Evolutionary conservation across 805 yeast species (phyloP).

Genomic region (Starmerella ratchasimensis): DNA sequence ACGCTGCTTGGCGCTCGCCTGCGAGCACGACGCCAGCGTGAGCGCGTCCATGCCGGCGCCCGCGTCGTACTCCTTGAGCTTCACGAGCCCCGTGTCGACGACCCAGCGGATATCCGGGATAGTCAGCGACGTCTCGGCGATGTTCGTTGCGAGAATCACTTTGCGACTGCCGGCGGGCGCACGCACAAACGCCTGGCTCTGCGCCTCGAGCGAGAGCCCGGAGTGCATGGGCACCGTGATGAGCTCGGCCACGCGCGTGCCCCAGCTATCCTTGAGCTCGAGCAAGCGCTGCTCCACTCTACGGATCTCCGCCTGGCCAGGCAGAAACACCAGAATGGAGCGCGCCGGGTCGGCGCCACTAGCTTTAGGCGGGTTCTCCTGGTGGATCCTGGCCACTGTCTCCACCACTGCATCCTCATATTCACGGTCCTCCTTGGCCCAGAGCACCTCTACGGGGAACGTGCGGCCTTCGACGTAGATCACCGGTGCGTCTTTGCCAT

Average conservation of each 20-base stretch:
- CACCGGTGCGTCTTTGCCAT: conserved; percentile 69
- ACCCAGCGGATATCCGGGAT: conserved; percentile 88
- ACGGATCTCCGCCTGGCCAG: conserved; percentile 95
- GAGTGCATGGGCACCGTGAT: conserved; percentile 81
- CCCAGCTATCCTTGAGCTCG: conserved; percentile 42
- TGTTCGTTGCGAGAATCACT: conserved; percentile 87
- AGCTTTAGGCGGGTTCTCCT: too few relatives aligned
- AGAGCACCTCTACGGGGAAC: conserved; percentile 59
- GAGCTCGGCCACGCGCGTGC: conserved; percentile 48
- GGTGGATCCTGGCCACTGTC: conserved; percentile 18
- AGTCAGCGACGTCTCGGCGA: conserved; percentile 94
- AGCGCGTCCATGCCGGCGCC: conserved; percentile 84
- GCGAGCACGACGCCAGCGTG: conserved; percentile 71
- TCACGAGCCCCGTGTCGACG: conserved; percentile 89
- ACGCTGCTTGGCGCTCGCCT: conserved; percentile 91
- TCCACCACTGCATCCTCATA: conserved; percentile 6
- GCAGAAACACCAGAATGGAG: conserved; percentile 72
- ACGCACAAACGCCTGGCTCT: conserved; percentile 75
- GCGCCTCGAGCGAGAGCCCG: conserved; percentile 81
- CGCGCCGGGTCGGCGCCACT: conserved; percentile 40
- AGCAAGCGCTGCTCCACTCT: conserved; percentile 32
- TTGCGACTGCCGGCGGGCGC: conserved; percentile 66
- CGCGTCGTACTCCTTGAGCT: conserved; percentile 78
- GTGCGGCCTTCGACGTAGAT: conserved; percentile 75
- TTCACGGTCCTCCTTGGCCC: conserved; percentile 5